Percentiles rank a stretch among this genome's conserved stretches.
phyloP scores from a whole-genome alignment of 768 basidiomycete genomes.

The Mycena galopus region DNA sequence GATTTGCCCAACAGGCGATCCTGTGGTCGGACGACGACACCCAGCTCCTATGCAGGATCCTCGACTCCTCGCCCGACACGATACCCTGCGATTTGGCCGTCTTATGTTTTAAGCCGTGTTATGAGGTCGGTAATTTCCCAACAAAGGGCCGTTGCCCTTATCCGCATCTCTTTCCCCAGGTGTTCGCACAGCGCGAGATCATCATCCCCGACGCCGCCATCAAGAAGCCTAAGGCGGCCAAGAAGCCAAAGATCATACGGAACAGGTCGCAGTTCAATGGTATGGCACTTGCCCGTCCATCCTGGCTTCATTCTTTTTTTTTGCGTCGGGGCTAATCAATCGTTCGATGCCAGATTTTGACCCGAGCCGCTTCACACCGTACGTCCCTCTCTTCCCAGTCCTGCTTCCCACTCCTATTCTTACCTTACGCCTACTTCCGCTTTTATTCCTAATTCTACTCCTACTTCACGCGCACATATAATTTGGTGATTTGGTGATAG shows the following conservation, averaged over 20 bases:
- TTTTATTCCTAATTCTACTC: too few species aligned
- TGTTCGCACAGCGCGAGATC: slow-evolving; percentile 10
- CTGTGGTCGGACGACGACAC: slow-evolving; percentile 56
- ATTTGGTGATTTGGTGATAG: too few species aligned
- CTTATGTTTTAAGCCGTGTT: slow-evolving; percentile 70
- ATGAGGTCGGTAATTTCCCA: slow-evolving; percentile 57
- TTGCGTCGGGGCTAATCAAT: background rate
- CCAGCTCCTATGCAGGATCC: slow-evolving; percentile 53
- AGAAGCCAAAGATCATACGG: slow-evolving; percentile 4
- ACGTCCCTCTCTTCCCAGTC: background rate
- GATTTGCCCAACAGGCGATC: slow-evolving; percentile 36
- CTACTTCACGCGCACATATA: too few species aligned
- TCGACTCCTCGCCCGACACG: slow-evolving; percentile 59
- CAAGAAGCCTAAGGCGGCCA: background rate
- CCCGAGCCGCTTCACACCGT: slow-evolving; percentile 43
- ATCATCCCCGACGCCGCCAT: slow-evolving; percentile 16
- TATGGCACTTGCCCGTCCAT: background rate
- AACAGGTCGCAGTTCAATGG: slow-evolving; percentile 13
- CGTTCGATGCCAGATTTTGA: slow-evolving; percentile 15
- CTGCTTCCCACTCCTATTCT: background rate
- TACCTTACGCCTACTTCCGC: too few species aligned
- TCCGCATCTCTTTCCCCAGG: background rate
- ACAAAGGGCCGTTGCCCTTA: too few species aligned
- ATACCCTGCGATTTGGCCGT: slow-evolving; percentile 68
- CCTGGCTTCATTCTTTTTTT: too few species aligned